phyloP scores from a whole-genome alignment of 352 stramenopile genomes.

The Blastocystis sp. region DNA sequence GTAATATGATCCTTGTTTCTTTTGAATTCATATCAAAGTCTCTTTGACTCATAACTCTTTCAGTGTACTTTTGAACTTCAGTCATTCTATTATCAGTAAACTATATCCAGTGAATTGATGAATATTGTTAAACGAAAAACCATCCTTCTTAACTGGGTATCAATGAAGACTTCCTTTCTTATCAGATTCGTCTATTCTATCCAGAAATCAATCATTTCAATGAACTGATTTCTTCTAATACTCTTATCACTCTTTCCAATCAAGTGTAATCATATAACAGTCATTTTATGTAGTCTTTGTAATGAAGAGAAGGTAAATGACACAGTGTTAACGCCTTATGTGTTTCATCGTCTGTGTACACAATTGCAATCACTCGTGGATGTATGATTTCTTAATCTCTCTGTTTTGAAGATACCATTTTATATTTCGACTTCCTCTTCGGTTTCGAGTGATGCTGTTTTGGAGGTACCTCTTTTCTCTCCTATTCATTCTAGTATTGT shows the following conservation, averaged over 20 bases:
- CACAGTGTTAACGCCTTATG: neutral
- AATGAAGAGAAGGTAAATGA: too few relatives aligned
- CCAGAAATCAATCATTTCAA: neutral
- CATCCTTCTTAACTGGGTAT: neutral
- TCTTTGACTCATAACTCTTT: too few relatives aligned
- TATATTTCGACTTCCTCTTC: too few relatives aligned
- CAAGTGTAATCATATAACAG: neutral
- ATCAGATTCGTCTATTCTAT: neutral
- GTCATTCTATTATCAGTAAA: too few relatives aligned
- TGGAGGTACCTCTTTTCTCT: neutral
- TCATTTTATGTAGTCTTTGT: neutral
- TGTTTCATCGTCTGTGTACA: neutral
- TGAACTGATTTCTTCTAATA: neutral
- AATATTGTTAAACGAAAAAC: neutral
- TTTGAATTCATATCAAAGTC: too few relatives aligned
- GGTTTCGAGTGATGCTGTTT: neutral
- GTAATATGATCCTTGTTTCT: neutral
- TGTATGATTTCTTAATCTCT: neutral
- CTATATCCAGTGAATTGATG: neutral
- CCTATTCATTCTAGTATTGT: neutral
- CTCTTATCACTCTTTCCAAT: neutral
- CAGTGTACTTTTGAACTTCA: neutral
- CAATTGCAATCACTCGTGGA: neutral
- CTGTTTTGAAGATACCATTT: too few relatives aligned
- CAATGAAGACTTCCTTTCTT: neutral